phyloP scores from a whole-genome alignment of 2,329 filamentous ascomycete genomes.

The Aspergillus persii region DNA sequence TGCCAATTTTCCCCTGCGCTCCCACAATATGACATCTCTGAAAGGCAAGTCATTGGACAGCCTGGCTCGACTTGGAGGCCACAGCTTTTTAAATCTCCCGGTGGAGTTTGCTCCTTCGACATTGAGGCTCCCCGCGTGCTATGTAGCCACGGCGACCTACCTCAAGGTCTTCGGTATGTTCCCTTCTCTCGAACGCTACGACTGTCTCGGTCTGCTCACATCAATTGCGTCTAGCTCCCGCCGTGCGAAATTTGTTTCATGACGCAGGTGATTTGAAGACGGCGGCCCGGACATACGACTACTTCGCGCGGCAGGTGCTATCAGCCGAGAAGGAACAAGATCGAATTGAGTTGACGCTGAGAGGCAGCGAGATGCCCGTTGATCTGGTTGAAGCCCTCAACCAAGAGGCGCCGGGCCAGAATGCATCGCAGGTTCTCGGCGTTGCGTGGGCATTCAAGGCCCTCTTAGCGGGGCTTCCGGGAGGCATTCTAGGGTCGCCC shows the following conservation, averaged over 20 bases:
- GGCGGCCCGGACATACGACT: constrained; percentile 38
- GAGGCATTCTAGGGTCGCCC: constrained; percentile 38
- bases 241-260: constrained; percentile 33
- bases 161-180: constrained; percentile 36
- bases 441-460: constrained; percentile 37
- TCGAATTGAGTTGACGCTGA: constrained; percentile 35
- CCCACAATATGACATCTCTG: constrained; percentile 32
- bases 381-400: constrained; percentile 17
- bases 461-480: constrained; percentile 37
- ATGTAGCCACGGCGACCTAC: constrained; percentile 42
- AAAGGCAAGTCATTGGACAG: constrained; percentile 38
- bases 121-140: constrained; percentile 42
- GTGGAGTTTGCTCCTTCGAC: constrained; percentile 37
- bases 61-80: constrained; percentile 44
- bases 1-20: constrained; percentile 28
- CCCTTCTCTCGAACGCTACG: neutral
- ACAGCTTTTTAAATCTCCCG: constrained; percentile 39
- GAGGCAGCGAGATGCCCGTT: constrained; percentile 31
- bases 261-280: constrained; percentile 34
- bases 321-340: constrained; percentile 33
- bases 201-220: neutral
- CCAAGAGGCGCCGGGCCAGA: constrained; percentile 11
- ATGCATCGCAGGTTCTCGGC: constrained; percentile 26
- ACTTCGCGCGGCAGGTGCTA: constrained; percentile 41
- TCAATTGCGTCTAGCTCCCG: constrained; percentile 22